These are phyloP conservation scores for Xylaria arbuscula DNA, from an alignment of 2,329 filamentous ascomycete species.

Conservation along the genomic window DNA sequence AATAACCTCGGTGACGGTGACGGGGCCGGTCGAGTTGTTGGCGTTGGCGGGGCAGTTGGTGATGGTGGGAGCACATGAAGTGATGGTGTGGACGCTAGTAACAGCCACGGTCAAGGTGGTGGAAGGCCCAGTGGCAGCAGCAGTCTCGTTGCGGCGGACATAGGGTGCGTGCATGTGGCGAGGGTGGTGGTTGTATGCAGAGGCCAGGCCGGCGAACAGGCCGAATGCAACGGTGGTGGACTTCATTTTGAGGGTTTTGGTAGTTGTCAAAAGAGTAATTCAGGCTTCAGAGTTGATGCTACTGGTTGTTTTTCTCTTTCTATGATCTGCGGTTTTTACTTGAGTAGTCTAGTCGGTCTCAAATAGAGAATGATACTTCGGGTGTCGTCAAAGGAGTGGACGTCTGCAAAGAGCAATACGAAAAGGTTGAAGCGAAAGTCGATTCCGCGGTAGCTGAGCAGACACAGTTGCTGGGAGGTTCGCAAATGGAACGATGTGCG, in stretches of 20 bases:
- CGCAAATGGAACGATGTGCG: constrained; percentile 40
- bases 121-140: constrained; percentile 32
- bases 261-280: neutral
- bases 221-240: constrained; percentile 50
- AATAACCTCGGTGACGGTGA: constrained; percentile 52
- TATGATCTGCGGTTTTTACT: constrained; percentile 38
- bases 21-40: constrained; percentile 46
- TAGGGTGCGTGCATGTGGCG: constrained; percentile 49
- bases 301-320: constrained; percentile 26
- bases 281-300: constrained; percentile 5
- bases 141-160: constrained; percentile 47
- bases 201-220: constrained; percentile 49
- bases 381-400: constrained; percentile 49
- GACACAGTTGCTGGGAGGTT: constrained; percentile 45
- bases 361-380: constrained; percentile 46
- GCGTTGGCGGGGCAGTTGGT: constrained; percentile 50
- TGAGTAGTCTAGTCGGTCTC: constrained; percentile 45
- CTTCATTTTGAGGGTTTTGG: constrained; percentile 48
- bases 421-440: constrained; percentile 51
- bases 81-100: constrained; percentile 49
- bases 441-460: constrained; percentile 50
- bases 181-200: constrained; percentile 49
- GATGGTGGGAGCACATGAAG: constrained; percentile 50
- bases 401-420: constrained; percentile 47
- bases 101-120: constrained; percentile 50